Evolutionary conservation across 202 grass and related monocot genomes (phyloP).

Genomic region (Musa balbisiana): DNA sequence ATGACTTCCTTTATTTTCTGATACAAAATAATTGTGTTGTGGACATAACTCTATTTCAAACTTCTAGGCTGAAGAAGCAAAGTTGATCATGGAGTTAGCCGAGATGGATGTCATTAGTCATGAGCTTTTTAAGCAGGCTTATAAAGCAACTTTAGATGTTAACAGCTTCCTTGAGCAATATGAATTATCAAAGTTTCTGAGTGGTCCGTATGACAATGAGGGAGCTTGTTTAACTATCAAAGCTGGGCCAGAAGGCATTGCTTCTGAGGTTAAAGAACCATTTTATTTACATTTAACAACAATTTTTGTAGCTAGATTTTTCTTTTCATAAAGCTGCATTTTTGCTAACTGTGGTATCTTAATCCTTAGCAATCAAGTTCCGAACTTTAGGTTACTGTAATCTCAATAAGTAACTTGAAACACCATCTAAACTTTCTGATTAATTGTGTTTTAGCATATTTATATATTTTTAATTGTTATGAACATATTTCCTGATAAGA

Average conservation of each 20-base stretch:
- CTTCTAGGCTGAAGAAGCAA: slow-evolving; percentile 79
- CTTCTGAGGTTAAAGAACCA: slow-evolving; percentile 46
- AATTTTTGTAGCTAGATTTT: not conserved
- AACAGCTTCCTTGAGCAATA: slow-evolving; percentile 69
- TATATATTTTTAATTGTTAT: too few species aligned
- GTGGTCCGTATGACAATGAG: slow-evolving; percentile 70
- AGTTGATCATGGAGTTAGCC: slow-evolving; percentile 71
- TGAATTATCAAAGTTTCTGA: slow-evolving; percentile 72
- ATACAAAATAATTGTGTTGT: not conserved
- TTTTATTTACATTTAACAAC: slow-evolving; percentile 8
- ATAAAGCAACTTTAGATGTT: slow-evolving; percentile 59
- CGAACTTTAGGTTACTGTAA: too few species aligned
- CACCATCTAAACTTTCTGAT: too few species aligned
- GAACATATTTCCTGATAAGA: too few species aligned
- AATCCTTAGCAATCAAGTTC: not conserved
- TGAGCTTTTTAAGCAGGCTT: slow-evolving; percentile 82
- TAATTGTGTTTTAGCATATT: too few species aligned
- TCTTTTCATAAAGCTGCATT: not conserved
- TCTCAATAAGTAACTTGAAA: too few species aligned
- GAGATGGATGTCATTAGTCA: slow-evolving; percentile 79
- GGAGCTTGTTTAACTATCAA: slow-evolving; percentile 75
- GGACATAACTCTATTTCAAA: not conserved
- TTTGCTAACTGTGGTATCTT: not conserved
- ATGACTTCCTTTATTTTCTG: not conserved
- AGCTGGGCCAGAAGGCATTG: slow-evolving; percentile 51